Evolutionary conservation across 176 grass and related monocot genomes (phyloP).

Genomic region (Oropetium thomaeum): DNA sequence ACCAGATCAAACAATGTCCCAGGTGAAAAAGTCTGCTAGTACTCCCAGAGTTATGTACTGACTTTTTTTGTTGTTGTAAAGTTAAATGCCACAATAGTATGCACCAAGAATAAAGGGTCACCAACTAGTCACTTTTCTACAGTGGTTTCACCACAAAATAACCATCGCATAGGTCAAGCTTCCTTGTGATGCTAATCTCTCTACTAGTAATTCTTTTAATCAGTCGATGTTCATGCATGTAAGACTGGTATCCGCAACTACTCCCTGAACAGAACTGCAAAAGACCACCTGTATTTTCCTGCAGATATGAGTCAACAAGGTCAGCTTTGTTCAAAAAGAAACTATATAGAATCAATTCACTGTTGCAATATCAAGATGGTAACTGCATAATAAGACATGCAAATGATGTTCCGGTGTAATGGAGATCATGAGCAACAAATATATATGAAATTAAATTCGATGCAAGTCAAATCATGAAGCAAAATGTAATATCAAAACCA

Average conservation of each 20-base stretch:
- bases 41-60: background rate
- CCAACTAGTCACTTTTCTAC: background rate
- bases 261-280: background rate
- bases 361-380: background rate
- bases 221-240: background rate
- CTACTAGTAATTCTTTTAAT: slow-evolving; percentile 11
- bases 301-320: slow-evolving; percentile 2
- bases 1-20: background rate
- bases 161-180: background rate
- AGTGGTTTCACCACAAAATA: slow-evolving; percentile 8
- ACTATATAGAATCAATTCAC: background rate
- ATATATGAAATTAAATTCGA: background rate
- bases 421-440: background rate
- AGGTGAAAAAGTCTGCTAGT: background rate
- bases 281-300: background rate
- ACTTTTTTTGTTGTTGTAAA: background rate
- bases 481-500: background rate
- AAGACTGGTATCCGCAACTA: slow-evolving; percentile 4
- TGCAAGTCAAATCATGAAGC: background rate
- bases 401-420: background rate
- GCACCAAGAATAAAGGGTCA: background rate
- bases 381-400: background rate
- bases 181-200: slow-evolving; percentile 2
- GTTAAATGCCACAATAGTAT: background rate
- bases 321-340: slow-evolving; percentile 12